Percentiles rank a stretch among this genome's conserved stretches.
Evolutionary conservation across 2,329 filamentous ascomycete genomes (phyloP).

Genomic region (Meredithiella fracta): DNA sequence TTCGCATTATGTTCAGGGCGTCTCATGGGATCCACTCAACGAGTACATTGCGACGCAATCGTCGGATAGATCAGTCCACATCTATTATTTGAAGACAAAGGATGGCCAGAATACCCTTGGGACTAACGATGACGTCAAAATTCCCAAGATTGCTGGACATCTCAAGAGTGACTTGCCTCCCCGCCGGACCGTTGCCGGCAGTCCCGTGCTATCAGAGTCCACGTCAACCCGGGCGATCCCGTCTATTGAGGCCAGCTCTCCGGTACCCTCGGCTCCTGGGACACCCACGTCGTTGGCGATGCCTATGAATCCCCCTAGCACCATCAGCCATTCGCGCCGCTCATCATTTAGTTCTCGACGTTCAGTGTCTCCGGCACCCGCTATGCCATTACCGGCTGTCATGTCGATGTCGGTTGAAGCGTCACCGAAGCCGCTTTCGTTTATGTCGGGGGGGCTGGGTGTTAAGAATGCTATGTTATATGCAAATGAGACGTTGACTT

Average conservation of each 20-base stretch:
- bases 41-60: slow-evolving; percentile 97
- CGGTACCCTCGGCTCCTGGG: slow-evolving; percentile 76
- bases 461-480: slow-evolving; percentile 81
- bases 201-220: slow-evolving; percentile 51
- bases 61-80: slow-evolving; percentile 92
- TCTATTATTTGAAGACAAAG: slow-evolving; percentile 90
- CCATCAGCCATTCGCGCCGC: slow-evolving; percentile 79
- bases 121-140: slow-evolving; percentile 42
- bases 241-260: slow-evolving; percentile 51
- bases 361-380: slow-evolving; percentile 84
- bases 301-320: slow-evolving; percentile 88
- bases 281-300: slow-evolving; percentile 79
- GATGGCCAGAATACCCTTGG: slow-evolving; percentile 79
- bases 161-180: slow-evolving; percentile 78
- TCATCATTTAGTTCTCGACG: slow-evolving; percentile 82
- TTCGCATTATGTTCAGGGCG: slow-evolving; percentile 95
- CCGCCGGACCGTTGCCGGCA: slow-evolving; percentile 75
- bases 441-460: slow-evolving; percentile 38
- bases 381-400: slow-evolving; percentile 82
- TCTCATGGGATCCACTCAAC: slow-evolving; percentile 95
- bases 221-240: slow-evolving; percentile 26
- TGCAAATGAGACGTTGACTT: slow-evolving; percentile 90
- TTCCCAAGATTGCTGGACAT: slow-evolving; percentile 66
- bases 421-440: slow-evolving; percentile 60
- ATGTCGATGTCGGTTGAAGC: slow-evolving; percentile 64